phyloP scores from a whole-genome alignment of 768 basidiomycete species.

The Rhizopogon vinicolor region DNA sequence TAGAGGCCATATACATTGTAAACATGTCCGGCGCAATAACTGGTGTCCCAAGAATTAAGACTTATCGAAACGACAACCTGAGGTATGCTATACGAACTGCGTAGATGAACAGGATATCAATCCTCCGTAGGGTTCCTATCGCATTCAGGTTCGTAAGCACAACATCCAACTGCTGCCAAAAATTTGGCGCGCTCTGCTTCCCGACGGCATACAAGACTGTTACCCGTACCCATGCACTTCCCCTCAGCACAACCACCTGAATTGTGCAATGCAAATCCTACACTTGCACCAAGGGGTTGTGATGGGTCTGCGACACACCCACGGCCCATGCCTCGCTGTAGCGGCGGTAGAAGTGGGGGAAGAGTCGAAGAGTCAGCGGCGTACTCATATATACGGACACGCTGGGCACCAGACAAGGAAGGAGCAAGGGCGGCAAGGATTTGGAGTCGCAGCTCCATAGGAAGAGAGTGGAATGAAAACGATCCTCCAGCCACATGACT shows the following conservation, averaged over 20 bases:
- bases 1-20: not conserved
- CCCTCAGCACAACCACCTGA: constrained; percentile 27
- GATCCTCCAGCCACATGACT: constrained; percentile 11
- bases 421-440: constrained; percentile 55
- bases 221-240: constrained; percentile 34
- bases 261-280: constrained; percentile 6
- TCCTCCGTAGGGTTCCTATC: not conserved
- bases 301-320: constrained; percentile 18
- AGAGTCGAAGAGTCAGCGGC: constrained; percentile 47
- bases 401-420: constrained; percentile 51
- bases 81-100: not conserved
- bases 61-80: not conserved
- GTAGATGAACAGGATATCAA: not conserved
- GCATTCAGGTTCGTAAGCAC: constrained; percentile 37
- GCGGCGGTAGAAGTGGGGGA: constrained; percentile 34
- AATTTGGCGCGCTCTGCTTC: constrained; percentile 41
- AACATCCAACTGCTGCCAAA: constrained; percentile 41
- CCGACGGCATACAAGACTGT: constrained; percentile 34
- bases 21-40: not conserved
- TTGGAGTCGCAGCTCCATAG: constrained; percentile 53
- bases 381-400: constrained; percentile 49
- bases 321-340: constrained; percentile 17
- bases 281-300: constrained; percentile 8
- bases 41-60: not conserved
- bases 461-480: constrained; percentile 40